Evolutionary conservation across 352 stramenopile genomes (phyloP), one percentile per base, ranked within the genome.

Genomic region (Phytopythium oedochilum): DNA sequence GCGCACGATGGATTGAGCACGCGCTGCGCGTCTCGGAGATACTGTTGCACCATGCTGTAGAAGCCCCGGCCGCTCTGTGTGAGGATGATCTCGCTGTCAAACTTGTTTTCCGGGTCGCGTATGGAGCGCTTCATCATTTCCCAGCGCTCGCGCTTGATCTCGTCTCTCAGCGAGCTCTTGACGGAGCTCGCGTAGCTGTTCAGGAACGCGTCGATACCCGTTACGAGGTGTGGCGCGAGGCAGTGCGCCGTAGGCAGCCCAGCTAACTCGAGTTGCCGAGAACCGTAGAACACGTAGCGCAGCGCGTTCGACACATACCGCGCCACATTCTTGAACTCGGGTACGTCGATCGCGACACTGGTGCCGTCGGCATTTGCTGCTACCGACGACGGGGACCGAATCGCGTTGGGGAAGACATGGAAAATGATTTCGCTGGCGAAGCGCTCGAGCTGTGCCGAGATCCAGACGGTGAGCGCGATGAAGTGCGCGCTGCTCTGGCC

Each of bases 81-180:
- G 53, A 94, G 63, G n/a, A 85, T 74, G 57, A 94, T 88, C 59
- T 92, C 83, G 25, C 66, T 61, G 42, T 94, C 81, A 38, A 70
- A 44, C 44, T 78, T 87, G 46, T 73, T 86, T 17, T 89, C 76
- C 1, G 78, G 75, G 35, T 90, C 80, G 10, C 83, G 79, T 46
- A 94, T 89, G 53, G 69, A 88, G 7, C 80, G 68, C 25, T 68
- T 70, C 18, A 68, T 69, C 73, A 91, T 86, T 51, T 92, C 83
- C 83, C 83, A 94, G 42, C 83, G 78, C 60, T 94, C 83, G 2
- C 83, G 79, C 40, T 91, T 92, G 48, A 94, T 75, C 71, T 94
- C 81, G 50, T 90, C 79, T 32, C 73, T 69, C 26, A 82, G 75
- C 9, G 71, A 75, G 20, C 74, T 81, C 47, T 84, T 85, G 57